A percentile compares a stretch with the other conserved stretches of the same genome.
phyloP scores from a whole-genome alignment of 345 rosid genomes.

The Firmiana major region DNA sequence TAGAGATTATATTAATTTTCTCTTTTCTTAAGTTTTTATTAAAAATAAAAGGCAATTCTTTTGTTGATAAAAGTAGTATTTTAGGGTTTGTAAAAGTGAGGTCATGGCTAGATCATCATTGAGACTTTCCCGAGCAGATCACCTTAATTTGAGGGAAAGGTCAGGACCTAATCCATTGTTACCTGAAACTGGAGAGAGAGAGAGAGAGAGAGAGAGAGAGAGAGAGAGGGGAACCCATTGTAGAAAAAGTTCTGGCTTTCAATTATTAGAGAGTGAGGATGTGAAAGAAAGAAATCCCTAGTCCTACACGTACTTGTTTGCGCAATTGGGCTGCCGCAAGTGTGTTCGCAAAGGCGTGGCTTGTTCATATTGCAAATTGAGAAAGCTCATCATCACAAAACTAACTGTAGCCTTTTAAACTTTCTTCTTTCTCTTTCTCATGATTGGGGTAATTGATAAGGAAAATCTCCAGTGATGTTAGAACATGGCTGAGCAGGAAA shows the following conservation, averaged over 20 bases:
- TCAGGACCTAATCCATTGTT: not conserved
- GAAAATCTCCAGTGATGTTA: not conserved
- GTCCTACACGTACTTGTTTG: not conserved
- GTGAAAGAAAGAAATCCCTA: not conserved
- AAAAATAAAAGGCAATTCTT: no score
- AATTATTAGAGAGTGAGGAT: not conserved
- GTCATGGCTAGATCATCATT: not conserved
- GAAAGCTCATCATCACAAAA: slow-evolving; percentile 1
- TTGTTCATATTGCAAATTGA: not conserved
- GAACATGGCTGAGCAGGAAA: not conserved
- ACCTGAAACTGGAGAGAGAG: not conserved
- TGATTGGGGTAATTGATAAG: not conserved
- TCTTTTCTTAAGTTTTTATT: no score
- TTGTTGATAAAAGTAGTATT: no score
- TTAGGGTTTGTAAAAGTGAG: not conserved
- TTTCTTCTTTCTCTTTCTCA: not conserved
- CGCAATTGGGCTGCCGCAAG: not conserved
- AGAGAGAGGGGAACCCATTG: not conserved
- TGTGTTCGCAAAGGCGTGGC: not conserved
- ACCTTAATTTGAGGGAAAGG: not conserved
- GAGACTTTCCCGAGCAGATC: not conserved
- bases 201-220: no score
- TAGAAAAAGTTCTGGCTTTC: not conserved
- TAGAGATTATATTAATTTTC: no score
- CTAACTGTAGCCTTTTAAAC: no score